Evolutionary conservation across 352 stramenopile species (phyloP), one percentile per base, ranked within the genome.

Genomic region (Pythium periplocum): DNA sequence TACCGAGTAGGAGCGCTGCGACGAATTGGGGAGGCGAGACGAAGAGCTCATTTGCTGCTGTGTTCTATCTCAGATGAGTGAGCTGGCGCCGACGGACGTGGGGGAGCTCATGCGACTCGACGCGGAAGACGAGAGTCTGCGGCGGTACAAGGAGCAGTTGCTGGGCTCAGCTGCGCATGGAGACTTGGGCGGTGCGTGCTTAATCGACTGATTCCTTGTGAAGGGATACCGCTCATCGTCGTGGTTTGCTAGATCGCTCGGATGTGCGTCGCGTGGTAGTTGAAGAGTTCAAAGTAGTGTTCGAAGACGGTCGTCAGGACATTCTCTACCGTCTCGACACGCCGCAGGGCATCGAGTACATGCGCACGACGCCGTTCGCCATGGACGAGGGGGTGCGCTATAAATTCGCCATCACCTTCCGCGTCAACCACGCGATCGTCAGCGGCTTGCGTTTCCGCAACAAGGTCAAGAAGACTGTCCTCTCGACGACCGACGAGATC

Each of bases 81-180:
- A 75, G 9, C 72, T 69, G 6, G 80, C 83, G 2, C 62, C 87
- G 30, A 61, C 54, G 41, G 79, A 68, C 11, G 82, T 96, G 37
- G 71, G 89, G 8, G 85, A 88, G 30, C 57, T 96, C 36, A 50
- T 96, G 59, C 61, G 65, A 1, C 81, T 86, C 48, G 86, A 96
- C 49, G 73, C 81, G 11, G 80, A 90, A 11, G 86, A 96, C 55
- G 82, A 93, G 55, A 93, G 78, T 53, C 57, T 96, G 17, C 65
- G 70, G 17, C 76, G 82, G 49, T 96, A 96, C 69, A 96, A 96
- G 48, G 84, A 90, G 64, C 74, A 81, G 31, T 66, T 96, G 10
- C 64, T 96, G 1, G 85, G 86, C 0, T 67, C 81, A 5, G 86
- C 85, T 37, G 82, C 80, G 26, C 70, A 86, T 46, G 86, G 86